These are phyloP conservation scores for Porogramme epimiltina DNA, from an alignment of 1,284 basidiomycete species.

Conservation along the genomic window DNA sequence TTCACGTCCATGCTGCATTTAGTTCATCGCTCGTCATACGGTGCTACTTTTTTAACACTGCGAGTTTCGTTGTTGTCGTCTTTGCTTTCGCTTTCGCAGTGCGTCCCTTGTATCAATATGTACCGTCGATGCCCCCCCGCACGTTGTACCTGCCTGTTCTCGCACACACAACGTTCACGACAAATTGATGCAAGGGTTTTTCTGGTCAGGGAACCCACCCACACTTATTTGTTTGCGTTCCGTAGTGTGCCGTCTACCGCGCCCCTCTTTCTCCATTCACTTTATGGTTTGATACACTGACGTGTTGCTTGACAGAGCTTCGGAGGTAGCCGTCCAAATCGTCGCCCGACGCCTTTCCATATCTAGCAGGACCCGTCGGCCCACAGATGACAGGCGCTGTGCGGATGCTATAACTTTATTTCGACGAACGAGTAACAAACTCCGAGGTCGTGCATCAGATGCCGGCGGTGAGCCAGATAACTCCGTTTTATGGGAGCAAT, in stretches of 20 bases:
- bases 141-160: slow-evolving; percentile 7
- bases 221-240: not conserved
- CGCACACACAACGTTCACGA: slow-evolving; percentile 11
- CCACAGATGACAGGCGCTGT: too few species aligned
- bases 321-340: too few species aligned
- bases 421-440: too few species aligned
- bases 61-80: slow-evolving; percentile 19
- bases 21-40: slow-evolving; percentile 7
- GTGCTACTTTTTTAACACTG: not conserved
- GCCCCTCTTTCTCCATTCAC: not conserved
- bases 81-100: slow-evolving; percentile 24
- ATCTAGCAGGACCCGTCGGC: too few species aligned
- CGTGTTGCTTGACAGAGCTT: too few species aligned
- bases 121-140: not conserved
- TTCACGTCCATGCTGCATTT: slow-evolving; percentile 9
- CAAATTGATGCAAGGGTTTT: slow-evolving; percentile 21
- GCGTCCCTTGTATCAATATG: slow-evolving; percentile 20
- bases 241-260: not conserved
- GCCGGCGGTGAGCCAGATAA: too few species aligned
- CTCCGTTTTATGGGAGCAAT: too few species aligned
- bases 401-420: too few species aligned
- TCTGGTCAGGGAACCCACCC: slow-evolving; percentile 18
- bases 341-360: too few species aligned
- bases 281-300: too few species aligned
- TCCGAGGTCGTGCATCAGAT: too few species aligned